Base-by-base conservation (phyloP, 768 basidiomycete genomes). In the Phylloporus arenicola region DNA sequence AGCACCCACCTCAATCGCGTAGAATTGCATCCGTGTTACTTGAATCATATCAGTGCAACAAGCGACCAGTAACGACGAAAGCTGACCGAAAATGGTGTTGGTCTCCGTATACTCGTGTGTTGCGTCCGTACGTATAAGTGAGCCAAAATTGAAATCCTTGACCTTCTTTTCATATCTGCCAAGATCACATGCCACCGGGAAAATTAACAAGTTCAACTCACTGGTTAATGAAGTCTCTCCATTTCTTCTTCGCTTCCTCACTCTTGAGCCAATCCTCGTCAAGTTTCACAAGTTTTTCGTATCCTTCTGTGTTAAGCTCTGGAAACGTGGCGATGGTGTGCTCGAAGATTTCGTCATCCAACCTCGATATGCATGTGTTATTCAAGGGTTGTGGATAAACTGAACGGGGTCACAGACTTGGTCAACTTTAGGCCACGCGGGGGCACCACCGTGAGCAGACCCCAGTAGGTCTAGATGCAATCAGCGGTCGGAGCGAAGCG, bases 251-350 rank as follows among this genome's bases (percentile, higher is more conserved):
- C 45, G 89, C 92, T 9, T 81, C 78, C 1, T 76, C 68, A 53
- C 82, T 88, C 78, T 99, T 99, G 83, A 98, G 84, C 79, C 82
- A 83, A 2, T 93, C 87, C 68, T 99, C 96, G 65, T 95, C 85
- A 6, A 98, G 72, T 58, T 79, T 69, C 42, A 63, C 57, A 16
- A 87, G 68, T 31, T 72, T 71, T 38, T 70, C 71, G 48, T 84
- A 67, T 1, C 73, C 74, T 17, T 70, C 59, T 50, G 73, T 73
- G 25, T 70, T 70, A 47, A 84, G 77, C 67, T 97, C 92, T 17
- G 96, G 94, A 72, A 99, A 99, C 22, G 75, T 73, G 54, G 73
- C 65, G 66, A 84, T 75, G 50, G 86, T 78, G 64, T 93, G 81
- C 29, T 84, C 78, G 68, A 78, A 89, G 64, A 99, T 90, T 65